A percentile compares a stretch with the other conserved stretches of the same genome.
Evolutionary conservation across 805 yeast species (phyloP).

Genomic region (Starmera dryadoides): DNA sequence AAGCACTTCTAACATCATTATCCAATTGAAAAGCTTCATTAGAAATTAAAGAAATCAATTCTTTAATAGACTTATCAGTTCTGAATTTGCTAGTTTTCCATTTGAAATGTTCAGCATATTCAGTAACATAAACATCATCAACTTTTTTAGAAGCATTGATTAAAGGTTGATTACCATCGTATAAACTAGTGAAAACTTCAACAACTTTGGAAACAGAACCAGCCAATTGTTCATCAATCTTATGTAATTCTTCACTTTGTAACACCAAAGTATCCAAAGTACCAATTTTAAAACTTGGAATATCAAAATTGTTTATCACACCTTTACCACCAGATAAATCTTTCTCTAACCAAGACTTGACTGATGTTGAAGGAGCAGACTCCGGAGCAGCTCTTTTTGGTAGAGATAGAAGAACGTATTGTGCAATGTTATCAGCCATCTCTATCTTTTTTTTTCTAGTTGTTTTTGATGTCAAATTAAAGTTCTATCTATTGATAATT

Average conservation of each 20-base stretch:
- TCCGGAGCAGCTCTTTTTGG: constrained; percentile 51
- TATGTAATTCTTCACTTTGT: constrained; percentile 83
- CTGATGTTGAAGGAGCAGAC: constrained; percentile 33
- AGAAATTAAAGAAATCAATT: constrained; percentile 61
- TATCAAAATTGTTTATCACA: constrained; percentile 46
- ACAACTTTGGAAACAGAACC: constrained; percentile 64
- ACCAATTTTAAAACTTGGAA: constrained; percentile 90
- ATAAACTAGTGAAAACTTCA: constrained; percentile 57
- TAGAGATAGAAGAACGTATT: constrained; percentile 48
- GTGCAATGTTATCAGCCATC: constrained; percentile 28
- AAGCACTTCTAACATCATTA: constrained; percentile 73
- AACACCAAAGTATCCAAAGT: constrained; percentile 87
- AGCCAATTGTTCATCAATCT: constrained; percentile 70
- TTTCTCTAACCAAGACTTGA: constrained; percentile 47
- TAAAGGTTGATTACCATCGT: constrained; percentile 32
- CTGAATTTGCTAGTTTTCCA: constrained; percentile 90
- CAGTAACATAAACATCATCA: constrained; percentile 47
- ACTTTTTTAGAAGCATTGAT: constrained; percentile 43
- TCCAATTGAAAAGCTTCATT: constrained; percentile 80
- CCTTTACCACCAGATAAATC: constrained; percentile 50
- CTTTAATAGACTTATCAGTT: constrained; percentile 74
- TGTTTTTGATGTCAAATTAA: not conserved
- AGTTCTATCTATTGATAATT: too few relatives aligned
- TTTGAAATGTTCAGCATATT: constrained; percentile 64
- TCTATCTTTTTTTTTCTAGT: not conserved